These are phyloP conservation scores for Pseudozyma hubeiensis DNA, from an alignment of 1,284 basidiomycete species.

Conservation along the genomic window DNA sequence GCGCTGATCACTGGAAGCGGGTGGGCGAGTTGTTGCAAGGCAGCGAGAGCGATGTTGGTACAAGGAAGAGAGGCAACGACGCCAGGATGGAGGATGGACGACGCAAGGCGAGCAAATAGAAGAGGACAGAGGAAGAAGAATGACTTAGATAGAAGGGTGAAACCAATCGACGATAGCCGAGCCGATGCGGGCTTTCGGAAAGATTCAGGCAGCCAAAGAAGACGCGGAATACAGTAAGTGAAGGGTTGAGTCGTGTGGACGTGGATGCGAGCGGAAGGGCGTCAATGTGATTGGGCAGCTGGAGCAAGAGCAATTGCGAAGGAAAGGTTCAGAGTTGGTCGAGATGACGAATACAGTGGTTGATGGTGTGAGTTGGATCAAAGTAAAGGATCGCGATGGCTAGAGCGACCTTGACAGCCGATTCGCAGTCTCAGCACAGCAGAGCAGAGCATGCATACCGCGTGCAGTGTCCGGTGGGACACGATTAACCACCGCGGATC, in stretches of 20 bases:
- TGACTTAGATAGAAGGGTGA: neutral
- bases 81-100: neutral
- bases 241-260: constrained; percentile 13
- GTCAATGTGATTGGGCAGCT: constrained; percentile 2
- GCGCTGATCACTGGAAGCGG: constrained; percentile 3
- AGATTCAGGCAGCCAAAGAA: constrained; percentile 1
- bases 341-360: constrained; percentile 36
- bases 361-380: constrained; percentile 9
- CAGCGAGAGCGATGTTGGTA: neutral
- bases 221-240: neutral
- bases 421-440: too few species aligned
- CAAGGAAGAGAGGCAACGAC: neutral
- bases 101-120: neutral
- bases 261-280: neutral
- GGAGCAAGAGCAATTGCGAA: neutral
- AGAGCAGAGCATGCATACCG: too few species aligned
- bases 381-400: constrained; percentile 12
- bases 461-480: too few species aligned
- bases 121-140: neutral
- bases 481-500: too few species aligned
- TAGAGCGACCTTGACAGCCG: constrained; percentile 25
- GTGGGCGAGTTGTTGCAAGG: neutral
- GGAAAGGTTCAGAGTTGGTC: constrained; percentile 17
- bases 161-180: constrained; percentile 23
- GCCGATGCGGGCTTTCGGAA: constrained; percentile 16